A percentile compares a stretch with the other conserved stretches of the same genome.
Conservation (phyloP, 768 basidiomycete species). For the Kockovaella imperatae region DNA sequence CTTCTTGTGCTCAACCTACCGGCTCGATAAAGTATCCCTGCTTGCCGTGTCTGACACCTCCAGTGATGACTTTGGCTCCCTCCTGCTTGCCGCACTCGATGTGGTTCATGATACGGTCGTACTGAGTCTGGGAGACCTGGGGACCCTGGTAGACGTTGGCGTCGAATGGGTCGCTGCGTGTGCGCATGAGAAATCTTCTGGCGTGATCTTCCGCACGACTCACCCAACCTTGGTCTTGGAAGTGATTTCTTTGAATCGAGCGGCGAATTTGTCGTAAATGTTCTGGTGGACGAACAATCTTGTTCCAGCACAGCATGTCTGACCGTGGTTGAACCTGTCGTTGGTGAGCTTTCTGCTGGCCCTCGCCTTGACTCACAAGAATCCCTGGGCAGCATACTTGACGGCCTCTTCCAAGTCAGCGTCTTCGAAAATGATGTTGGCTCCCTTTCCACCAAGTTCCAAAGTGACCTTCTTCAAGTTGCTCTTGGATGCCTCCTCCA, state of each 20-base stretch:
- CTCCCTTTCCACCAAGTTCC: constrained; percentile 69
- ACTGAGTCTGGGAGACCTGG: constrained; percentile 54
- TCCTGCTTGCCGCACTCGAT: constrained; percentile 66
- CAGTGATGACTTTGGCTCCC: constrained; percentile 58
- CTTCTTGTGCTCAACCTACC: constrained; percentile 9
- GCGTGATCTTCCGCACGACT: not conserved
- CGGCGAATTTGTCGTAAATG: constrained; percentile 39
- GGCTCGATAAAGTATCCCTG: constrained; percentile 71
- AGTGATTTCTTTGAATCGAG: constrained; percentile 50
- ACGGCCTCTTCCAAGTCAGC: constrained; percentile 40
- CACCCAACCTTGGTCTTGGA: constrained; percentile 62
- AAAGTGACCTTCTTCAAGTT: constrained; percentile 83
- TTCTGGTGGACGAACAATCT: constrained; percentile 37
- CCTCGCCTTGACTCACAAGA: constrained; percentile 59
- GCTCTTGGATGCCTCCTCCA: constrained; percentile 70
- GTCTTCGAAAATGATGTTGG: constrained; percentile 44
- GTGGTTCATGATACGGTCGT: constrained; percentile 59
- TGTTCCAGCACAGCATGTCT: constrained; percentile 37
- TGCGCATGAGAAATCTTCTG: not conserved
- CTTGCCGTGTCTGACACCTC: constrained; percentile 62
- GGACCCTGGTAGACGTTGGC: constrained; percentile 70
- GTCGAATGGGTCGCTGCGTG: constrained; percentile 60
- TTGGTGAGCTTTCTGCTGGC: too few relatives aligned
- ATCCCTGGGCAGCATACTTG: constrained; percentile 53
- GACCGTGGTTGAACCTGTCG: constrained; percentile 14